Conservation (phyloP, 768 basidiomycete species). For the Exidia glandulosa region DNA sequence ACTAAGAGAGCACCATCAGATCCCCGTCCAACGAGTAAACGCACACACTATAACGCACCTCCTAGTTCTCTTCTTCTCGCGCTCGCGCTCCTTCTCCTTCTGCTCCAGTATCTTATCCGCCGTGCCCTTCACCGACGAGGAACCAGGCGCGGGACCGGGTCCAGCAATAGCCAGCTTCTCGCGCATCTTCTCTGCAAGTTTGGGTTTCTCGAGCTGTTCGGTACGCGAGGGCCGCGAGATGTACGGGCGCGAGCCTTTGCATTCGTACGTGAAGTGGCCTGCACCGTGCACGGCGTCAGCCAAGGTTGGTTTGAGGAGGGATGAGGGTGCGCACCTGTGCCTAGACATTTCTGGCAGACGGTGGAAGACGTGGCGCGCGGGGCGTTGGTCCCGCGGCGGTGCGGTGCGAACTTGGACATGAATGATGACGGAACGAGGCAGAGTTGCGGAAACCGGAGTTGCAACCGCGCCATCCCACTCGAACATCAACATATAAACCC, state of each 20-base stretch:
- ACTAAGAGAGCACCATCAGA: slow-evolving; percentile 27
- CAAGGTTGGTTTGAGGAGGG: background rate
- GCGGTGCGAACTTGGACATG: slow-evolving; percentile 69
- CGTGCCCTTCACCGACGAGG: slow-evolving; percentile 32
- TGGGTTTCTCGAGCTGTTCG: slow-evolving; percentile 73
- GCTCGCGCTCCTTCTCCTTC: slow-evolving; percentile 65
- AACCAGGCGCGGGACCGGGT: background rate
- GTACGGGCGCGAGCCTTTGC: slow-evolving; percentile 73
- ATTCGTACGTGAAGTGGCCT: slow-evolving; percentile 91
- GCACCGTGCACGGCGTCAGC: background rate
- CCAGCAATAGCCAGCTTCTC: background rate
- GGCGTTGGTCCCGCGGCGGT: slow-evolving; percentile 47
- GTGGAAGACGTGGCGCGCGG: slow-evolving; percentile 57
- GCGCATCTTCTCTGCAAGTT: slow-evolving; percentile 44
- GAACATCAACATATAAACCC: no score
- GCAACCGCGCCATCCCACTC: no score
- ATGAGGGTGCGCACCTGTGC: slow-evolving; percentile 33
- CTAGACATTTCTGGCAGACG: slow-evolving; percentile 74
- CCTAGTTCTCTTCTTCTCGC: slow-evolving; percentile 20
- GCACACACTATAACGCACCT: background rate
- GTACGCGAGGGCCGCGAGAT: slow-evolving; percentile 83
- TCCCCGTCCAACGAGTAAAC: slow-evolving; percentile 10
- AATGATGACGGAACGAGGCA: background rate
- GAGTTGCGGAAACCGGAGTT: no score
- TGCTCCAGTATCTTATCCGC: slow-evolving; percentile 76